phyloP scores from a whole-genome alignment of 2,329 filamentous ascomycete genomes.

The Byssoonygena ceratinophila region DNA sequence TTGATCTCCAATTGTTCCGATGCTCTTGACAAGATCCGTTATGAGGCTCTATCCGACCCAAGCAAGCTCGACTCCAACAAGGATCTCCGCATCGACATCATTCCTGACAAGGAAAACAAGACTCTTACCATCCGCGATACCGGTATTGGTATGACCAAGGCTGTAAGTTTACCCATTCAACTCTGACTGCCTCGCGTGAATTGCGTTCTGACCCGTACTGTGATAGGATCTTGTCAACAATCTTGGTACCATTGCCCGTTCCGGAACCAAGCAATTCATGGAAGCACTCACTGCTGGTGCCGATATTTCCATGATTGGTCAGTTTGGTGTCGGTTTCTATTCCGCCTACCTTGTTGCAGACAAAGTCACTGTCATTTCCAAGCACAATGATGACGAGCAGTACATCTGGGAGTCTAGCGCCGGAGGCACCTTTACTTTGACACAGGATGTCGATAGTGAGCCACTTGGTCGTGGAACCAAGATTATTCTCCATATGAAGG shows the following conservation, averaged over 20 bases:
- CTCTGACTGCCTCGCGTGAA: background rate
- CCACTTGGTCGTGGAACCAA: slow-evolving; percentile 88
- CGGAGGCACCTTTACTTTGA: slow-evolving; percentile 93
- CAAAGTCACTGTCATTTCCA: slow-evolving; percentile 87
- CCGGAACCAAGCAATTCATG: slow-evolving; percentile 99
- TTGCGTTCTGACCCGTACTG: background rate
- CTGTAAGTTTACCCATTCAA: slow-evolving; percentile 52
- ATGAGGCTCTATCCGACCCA: slow-evolving; percentile 93
- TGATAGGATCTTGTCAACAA: slow-evolving; percentile 94
- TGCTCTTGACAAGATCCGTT: slow-evolving; percentile 99
- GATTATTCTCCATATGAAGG: slow-evolving; percentile 98
- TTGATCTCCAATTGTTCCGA: slow-evolving; percentile 97
- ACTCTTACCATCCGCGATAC: slow-evolving; percentile 94
- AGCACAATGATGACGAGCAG: slow-evolving; percentile 99
- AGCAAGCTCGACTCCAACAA: slow-evolving; percentile 95
- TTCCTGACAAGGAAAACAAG: slow-evolving; percentile 94
- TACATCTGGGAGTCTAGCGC: slow-evolving; percentile 98
- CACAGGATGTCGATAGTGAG: slow-evolving; percentile 80
- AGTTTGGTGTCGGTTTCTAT: slow-evolving; percentile 99
- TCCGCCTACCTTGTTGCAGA: slow-evolving; percentile 99
- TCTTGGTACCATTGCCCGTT: slow-evolving; percentile 97
- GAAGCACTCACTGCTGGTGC: slow-evolving; percentile 96
- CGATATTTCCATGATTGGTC: slow-evolving; percentile 99
- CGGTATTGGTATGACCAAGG: slow-evolving; percentile 99
- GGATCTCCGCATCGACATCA: slow-evolving; percentile 98